Evolutionary conservation across 169 alveolate genomes (phyloP).

Genomic region (Plasmodium coatneyi): DNA sequence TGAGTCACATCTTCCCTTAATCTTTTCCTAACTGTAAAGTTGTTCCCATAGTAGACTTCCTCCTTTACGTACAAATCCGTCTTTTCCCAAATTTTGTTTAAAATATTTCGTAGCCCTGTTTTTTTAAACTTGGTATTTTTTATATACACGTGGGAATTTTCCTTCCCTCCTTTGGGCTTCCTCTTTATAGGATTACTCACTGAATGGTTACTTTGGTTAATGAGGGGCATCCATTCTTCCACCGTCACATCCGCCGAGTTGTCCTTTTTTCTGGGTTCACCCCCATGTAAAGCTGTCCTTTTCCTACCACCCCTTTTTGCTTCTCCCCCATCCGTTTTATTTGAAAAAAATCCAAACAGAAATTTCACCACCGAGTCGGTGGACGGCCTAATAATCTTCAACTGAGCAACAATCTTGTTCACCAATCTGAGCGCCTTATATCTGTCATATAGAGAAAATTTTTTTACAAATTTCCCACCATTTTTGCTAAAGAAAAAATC

Average conservation of each 20-base stretch:
- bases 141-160: slow-evolving; percentile 14
- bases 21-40: slow-evolving; percentile 24
- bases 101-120: slow-evolving; percentile 20
- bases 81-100: slow-evolving; percentile 60
- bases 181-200: too few species aligned
- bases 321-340: background rate
- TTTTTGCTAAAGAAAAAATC: slow-evolving; percentile 33
- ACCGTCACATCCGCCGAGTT: background rate
- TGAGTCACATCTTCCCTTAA: background rate
- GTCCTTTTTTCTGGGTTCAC: background rate
- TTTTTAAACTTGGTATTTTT: slow-evolving; percentile 31
- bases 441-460: slow-evolving; percentile 26
- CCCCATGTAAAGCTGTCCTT: background rate
- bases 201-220: background rate
- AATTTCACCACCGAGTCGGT: slow-evolving; percentile 31
- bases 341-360: slow-evolving; percentile 33
- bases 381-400: slow-evolving; percentile 33
- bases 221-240: background rate
- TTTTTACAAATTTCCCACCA: slow-evolving; percentile 37
- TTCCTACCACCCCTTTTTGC: background rate
- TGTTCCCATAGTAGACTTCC: slow-evolving; percentile 33
- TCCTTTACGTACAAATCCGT: slow-evolving; percentile 58
- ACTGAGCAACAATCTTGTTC: slow-evolving; percentile 18
- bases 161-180: background rate
- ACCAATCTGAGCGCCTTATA: slow-evolving; percentile 41